These are phyloP conservation scores for Parafenestella ontariensis DNA, from an alignment of 2,329 filamentous ascomycete genomes.

Conservation along the genomic window DNA sequence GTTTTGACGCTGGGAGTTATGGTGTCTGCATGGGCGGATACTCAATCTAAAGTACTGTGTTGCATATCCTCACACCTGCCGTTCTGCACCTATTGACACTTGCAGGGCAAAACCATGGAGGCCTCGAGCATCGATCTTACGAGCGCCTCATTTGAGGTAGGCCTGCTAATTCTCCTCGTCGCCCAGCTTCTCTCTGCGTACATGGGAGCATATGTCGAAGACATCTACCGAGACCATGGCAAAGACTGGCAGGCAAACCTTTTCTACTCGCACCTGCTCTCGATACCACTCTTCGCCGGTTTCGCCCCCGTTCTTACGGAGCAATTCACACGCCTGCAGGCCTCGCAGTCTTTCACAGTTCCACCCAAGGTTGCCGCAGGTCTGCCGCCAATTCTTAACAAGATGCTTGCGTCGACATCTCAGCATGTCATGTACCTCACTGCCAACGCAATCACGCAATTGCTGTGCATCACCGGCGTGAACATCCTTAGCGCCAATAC, in stretches of 20 bases:
- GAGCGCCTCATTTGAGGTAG: slow-evolving; percentile 65
- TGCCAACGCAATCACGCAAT: slow-evolving; percentile 86
- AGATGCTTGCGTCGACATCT: slow-evolving; percentile 55
- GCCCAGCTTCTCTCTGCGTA: slow-evolving; percentile 90
- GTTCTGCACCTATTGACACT: slow-evolving; percentile 12
- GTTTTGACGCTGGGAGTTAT: slow-evolving; percentile 87
- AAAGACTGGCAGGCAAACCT: slow-evolving; percentile 95
- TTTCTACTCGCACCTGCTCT: slow-evolving; percentile 86
- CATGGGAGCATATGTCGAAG: slow-evolving; percentile 94
- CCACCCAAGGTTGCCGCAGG: slow-evolving; percentile 36
- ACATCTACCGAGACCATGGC: slow-evolving; percentile 84
- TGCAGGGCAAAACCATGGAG: slow-evolving; percentile 52
- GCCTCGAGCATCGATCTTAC: slow-evolving; percentile 48
- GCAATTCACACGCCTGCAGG: slow-evolving; percentile 69
- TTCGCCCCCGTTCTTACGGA: slow-evolving; percentile 70
- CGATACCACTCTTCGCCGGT: slow-evolving; percentile 77
- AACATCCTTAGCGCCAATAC: slow-evolving; percentile 90
- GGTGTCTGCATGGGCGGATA: slow-evolving; percentile 87
- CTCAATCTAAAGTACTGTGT: slow-evolving; percentile 74
- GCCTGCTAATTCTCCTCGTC: slow-evolving; percentile 81
- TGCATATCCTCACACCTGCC: not conserved
- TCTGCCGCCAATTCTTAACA: slow-evolving; percentile 38
- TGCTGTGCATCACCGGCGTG: slow-evolving; percentile 93
- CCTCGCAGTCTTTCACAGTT: slow-evolving; percentile 65
- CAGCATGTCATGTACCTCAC: slow-evolving; percentile 74